These are phyloP conservation scores for Globisporangium lucens DNA, from an alignment of 352 stramenopile genomes.

Conservation along the genomic window DNA sequence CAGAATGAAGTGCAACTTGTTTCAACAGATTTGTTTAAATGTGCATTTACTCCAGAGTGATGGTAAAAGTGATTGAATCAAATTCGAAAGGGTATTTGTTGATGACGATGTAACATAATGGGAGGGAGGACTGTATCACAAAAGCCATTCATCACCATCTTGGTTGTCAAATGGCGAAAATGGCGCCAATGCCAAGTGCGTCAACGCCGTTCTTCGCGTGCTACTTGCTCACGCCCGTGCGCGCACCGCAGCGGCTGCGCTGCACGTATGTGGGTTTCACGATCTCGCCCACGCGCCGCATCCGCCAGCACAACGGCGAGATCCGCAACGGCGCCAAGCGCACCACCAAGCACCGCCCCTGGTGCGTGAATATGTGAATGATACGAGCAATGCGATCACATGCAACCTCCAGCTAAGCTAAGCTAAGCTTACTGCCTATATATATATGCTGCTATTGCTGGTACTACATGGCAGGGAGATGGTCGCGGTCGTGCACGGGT, in stretches of 20 bases:
- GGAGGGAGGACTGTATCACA: no score
- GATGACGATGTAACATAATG: no score
- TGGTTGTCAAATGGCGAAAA: not conserved
- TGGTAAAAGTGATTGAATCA: no score
- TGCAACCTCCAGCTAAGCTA: not conserved
- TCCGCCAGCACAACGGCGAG: slow-evolving; percentile 79
- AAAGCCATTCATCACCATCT: not conserved
- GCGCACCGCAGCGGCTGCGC: slow-evolving; percentile 42
- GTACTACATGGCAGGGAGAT: slow-evolving; percentile 49
- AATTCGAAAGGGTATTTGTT: no score
- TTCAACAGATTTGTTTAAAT: no score
- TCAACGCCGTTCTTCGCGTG: slow-evolving; percentile 48
- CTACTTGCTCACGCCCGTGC: slow-evolving; percentile 68
- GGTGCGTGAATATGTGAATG: slow-evolving; percentile 22
- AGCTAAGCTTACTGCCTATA: not conserved
- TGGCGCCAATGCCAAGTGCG: not conserved
- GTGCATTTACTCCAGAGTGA: no score
- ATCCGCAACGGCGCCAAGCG: slow-evolving; percentile 60
- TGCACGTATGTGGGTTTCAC: slow-evolving; percentile 78
- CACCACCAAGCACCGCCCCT: slow-evolving; percentile 53
- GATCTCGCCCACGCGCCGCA: slow-evolving; percentile 43
- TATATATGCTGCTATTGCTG: not conserved
- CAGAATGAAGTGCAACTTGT: no score
- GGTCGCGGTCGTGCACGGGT: slow-evolving; percentile 67
- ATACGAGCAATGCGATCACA: not conserved